Conservation (phyloP, 2,329 filamentous ascomycete genomes). For the Achaetomium macrosporum region DNA sequence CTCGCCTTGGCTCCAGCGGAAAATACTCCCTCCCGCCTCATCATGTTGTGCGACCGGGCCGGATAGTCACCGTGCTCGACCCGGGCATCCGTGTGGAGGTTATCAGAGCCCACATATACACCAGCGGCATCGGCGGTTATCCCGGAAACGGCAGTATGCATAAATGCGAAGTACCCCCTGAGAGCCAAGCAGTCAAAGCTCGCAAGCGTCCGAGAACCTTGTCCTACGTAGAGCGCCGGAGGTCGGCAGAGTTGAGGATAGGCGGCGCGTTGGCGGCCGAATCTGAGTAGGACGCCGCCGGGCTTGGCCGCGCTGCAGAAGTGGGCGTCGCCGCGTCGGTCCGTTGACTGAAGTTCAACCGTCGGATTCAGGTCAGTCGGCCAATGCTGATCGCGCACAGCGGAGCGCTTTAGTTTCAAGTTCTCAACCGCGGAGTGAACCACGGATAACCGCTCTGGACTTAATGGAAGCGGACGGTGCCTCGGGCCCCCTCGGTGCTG, state of each 20-base stretch:
- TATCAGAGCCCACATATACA: conserved; percentile 58
- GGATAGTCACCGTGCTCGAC: conserved; percentile 45
- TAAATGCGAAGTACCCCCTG: conserved; percentile 63
- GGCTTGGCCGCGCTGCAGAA: conserved; percentile 58
- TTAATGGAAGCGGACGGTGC: conserved; percentile 25
- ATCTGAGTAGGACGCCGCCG: conserved; percentile 58
- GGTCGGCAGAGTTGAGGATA: conserved; percentile 51
- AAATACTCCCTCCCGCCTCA: conserved; percentile 55
- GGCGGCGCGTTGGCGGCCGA: conserved; percentile 58
- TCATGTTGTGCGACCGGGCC: conserved; percentile 55
- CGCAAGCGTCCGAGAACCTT: conserved; percentile 49
- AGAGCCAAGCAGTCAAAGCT: conserved; percentile 59
- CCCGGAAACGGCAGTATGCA: conserved; percentile 49
- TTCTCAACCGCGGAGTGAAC: neutral
- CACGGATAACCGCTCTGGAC: neutral
- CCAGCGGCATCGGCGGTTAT: conserved; percentile 26
- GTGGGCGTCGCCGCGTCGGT: conserved; percentile 60
- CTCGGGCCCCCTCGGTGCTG: conserved; percentile 51
- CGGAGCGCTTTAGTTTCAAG: neutral
- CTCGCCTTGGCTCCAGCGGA: conserved; percentile 50
- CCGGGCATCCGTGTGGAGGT: conserved; percentile 61
- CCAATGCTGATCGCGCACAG: neutral
- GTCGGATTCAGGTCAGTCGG: neutral
- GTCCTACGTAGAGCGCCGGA: conserved; percentile 53
- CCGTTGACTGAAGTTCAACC: conserved; percentile 30